These are phyloP conservation scores for Capsella bursapastoris DNA, from an alignment of 345 rosid genomes.

Conservation along the genomic window DNA sequence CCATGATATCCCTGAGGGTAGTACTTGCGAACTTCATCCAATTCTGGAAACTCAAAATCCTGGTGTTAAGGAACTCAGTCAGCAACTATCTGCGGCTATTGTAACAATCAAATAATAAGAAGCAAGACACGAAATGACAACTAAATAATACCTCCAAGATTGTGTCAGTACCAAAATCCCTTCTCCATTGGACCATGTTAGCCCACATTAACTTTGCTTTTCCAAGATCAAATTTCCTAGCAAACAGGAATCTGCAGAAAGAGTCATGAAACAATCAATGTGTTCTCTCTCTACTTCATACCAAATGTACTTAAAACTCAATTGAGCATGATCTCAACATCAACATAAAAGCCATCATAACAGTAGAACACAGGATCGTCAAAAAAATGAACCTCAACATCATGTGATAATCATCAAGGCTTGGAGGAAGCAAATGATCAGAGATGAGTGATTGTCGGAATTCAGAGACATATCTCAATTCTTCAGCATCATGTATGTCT, in stretches of 20 bases:
- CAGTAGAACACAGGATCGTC: not conserved
- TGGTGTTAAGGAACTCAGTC: slow-evolving; percentile 28
- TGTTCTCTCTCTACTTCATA: not conserved
- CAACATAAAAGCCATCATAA: not conserved
- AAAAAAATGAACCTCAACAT: slow-evolving; percentile 59
- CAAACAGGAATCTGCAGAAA: slow-evolving; percentile 69
- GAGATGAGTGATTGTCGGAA: slow-evolving; percentile 63
- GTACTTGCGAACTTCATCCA: slow-evolving; percentile 67
- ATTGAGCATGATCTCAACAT: slow-evolving; percentile 17
- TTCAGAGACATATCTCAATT: slow-evolving; percentile 64
- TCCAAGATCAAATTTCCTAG: slow-evolving; percentile 78
- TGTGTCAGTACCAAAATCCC: slow-evolving; percentile 76
- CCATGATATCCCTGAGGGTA: slow-evolving; percentile 96
- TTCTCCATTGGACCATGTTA: slow-evolving; percentile 92
- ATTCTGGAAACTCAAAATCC: slow-evolving; percentile 89
- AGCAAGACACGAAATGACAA: not conserved
- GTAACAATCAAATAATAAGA: not conserved
- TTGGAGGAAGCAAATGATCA: slow-evolving; percentile 64
- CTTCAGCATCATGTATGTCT: slow-evolving; percentile 70
- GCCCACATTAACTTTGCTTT: slow-evolving; percentile 85
- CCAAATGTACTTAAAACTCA: not conserved
- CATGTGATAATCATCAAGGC: slow-evolving; percentile 74
- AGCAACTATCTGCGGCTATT: not conserved
- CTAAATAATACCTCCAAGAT: slow-evolving; percentile 65
- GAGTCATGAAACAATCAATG: not conserved